A percentile compares a stretch with the other conserved stretches of the same genome.
These are phyloP conservation scores for Pythium utonaiense DNA, from an alignment of 352 stramenopile species.

Conservation along the genomic window DNA sequence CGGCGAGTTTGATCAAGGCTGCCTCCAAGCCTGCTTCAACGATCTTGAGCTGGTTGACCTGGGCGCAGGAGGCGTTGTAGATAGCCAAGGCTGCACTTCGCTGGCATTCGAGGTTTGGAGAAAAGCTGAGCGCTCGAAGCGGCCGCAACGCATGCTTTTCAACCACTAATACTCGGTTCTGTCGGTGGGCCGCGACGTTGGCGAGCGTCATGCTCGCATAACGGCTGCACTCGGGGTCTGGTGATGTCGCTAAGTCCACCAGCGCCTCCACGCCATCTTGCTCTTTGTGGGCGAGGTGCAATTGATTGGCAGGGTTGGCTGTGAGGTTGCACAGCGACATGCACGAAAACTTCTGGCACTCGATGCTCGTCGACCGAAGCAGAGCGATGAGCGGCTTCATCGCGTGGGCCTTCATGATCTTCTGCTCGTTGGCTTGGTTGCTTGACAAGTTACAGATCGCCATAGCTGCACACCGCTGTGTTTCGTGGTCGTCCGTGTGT, in stretches of 20 bases:
- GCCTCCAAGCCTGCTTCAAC: conserved; percentile 86
- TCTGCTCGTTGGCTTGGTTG: conserved; percentile 64
- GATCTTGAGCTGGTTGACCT: conserved; percentile 89
- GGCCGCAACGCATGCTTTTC: conserved; percentile 74
- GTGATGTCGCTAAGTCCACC: conserved; percentile 70
- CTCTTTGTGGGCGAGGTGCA: conserved; percentile 72
- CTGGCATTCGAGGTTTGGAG: conserved; percentile 86
- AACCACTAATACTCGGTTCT: conserved; percentile 89
- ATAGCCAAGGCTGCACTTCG: conserved; percentile 88
- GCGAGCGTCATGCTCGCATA: conserved; percentile 94
- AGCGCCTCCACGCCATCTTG: conserved; percentile 73
- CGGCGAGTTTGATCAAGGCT: conserved; percentile 83
- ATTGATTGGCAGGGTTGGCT: conserved; percentile 88
- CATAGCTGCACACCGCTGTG: conserved; percentile 79
- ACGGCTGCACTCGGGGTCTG: conserved; percentile 73
- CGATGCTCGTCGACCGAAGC: conserved; percentile 39
- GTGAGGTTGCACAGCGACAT: conserved; percentile 96
- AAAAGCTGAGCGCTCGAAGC: conserved; percentile 79
- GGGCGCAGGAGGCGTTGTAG: conserved; percentile 94
- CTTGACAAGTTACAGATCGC: conserved; percentile 84
- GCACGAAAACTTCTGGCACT: conserved; percentile 83
- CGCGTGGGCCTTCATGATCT: conserved; percentile 71
- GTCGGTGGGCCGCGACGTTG: conserved; percentile 89
- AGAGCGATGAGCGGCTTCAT: conserved; percentile 65
- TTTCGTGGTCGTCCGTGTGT: conserved; percentile 43